Percentiles rank a stretch among this genome's conserved stretches.
Evolutionary conservation across 805 yeast species (phyloP).

Genomic region (Isabelozyma heimii): DNA sequence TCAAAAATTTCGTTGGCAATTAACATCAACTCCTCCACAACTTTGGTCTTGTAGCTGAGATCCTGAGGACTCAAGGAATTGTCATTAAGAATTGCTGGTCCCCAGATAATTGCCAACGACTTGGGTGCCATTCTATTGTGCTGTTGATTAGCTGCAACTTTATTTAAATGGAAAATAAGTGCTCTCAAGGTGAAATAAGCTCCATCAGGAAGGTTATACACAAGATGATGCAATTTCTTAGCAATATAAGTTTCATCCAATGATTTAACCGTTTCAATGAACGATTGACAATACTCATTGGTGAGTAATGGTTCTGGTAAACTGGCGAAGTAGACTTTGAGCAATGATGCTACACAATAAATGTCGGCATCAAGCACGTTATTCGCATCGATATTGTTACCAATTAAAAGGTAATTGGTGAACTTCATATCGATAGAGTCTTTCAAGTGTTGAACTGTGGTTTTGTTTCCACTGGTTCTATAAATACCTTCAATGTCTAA

Average conservation of each 20-base stretch:
- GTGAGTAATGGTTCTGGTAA: conserved; percentile 88
- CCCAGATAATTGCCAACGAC: conserved; percentile 90
- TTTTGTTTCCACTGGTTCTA: conserved; percentile 75
- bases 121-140: conserved; percentile 78
- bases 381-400: conserved; percentile 36
- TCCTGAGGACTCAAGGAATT: conserved; percentile 66
- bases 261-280: conserved; percentile 65
- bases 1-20: conserved; percentile 78
- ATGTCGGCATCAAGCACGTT: conserved; percentile 74
- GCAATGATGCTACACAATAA: conserved; percentile 80
- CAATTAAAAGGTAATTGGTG: conserved; percentile 49
- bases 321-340: conserved; percentile 78
- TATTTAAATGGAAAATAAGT: conserved; percentile 78
- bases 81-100: conserved; percentile 78
- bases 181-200: conserved; percentile 89
- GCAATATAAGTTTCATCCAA: conserved; percentile 45
- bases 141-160: conserved; percentile 61
- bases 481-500: conserved; percentile 85
- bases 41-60: conserved; percentile 70
- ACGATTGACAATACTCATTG: conserved; percentile 54
- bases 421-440: conserved; percentile 76
- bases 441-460: conserved; percentile 69
- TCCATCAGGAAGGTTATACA: conserved; percentile 90
- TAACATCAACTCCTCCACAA: conserved; percentile 78
- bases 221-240: conserved; percentile 81